Conservation (phyloP, 768 basidiomycete species). For the Phanerochaete sordida region DNA sequence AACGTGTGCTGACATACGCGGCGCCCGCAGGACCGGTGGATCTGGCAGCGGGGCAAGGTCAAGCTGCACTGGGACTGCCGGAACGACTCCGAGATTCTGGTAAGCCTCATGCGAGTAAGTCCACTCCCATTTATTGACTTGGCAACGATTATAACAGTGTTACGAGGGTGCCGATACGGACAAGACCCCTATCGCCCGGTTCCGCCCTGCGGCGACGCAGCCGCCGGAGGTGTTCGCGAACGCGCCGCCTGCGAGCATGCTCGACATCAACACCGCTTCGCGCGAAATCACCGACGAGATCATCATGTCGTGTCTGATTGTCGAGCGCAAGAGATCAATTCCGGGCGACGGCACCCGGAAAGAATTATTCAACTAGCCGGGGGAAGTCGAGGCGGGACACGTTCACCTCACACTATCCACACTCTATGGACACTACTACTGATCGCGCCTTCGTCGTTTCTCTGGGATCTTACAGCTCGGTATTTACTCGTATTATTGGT, state of each 20-base stretch:
- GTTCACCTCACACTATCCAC: no score
- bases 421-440: neutral
- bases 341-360: constrained; percentile 10
- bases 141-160: constrained; percentile 1
- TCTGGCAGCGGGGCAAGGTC: constrained; percentile 5
- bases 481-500: neutral
- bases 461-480: neutral
- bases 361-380: constrained; percentile 8
- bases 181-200: constrained; percentile 2
- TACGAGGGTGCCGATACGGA: constrained; percentile 2
- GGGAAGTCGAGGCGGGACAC: neutral
- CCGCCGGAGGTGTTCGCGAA: constrained; percentile 1
- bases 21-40: constrained; percentile 8
- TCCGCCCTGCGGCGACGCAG: constrained; percentile 10
- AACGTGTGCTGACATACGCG: neutral
- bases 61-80: constrained; percentile 14
- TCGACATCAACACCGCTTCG: neutral
- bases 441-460: neutral
- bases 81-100: constrained; percentile 4
- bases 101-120: neutral
- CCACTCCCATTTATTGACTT: neutral
- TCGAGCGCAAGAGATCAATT: constrained; percentile 13
- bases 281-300: constrained; percentile 10
- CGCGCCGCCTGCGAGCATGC: constrained; percentile 1
- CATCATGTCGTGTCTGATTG: constrained; percentile 10